Evolutionary conservation across 1,284 basidiomycete species (phyloP), one percentile per base, ranked within the genome.

Genomic region (Cryptococcus maquisensis): DNA sequence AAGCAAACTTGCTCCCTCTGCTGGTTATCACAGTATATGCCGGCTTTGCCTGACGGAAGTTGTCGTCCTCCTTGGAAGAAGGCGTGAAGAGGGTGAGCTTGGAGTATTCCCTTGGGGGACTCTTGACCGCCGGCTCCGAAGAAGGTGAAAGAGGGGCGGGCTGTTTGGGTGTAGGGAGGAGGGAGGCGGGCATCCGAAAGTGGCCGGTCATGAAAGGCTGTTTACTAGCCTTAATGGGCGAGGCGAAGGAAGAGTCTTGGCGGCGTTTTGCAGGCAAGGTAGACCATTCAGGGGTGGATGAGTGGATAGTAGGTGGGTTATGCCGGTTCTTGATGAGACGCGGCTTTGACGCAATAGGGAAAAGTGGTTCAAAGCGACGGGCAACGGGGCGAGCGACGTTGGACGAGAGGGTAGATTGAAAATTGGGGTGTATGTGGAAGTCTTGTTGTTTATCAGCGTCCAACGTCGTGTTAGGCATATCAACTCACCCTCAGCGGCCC

Each of bases 41-140:
- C 6, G 47, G 20, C 10, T 20, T 23, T 15, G n/a, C 20, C n/a
- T 21, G 26, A 3, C 44, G 44, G 13, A 10, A 6, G 20, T 15
- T 4, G 47, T 38, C 47, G 9, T 48, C 36, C 16, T 36, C 47
- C 10, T 37, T 36, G 18, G 47, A 38, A 38, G 47, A 28, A 21
- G 47, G 47, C 12, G 47, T 48, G 36, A 48, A 48, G 10, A 48
- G 16, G 32, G 28, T 48, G n/a, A 48, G 28, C 23, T 38, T 48
- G n/a, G 32, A n/a, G 28, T 23, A 32, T 48, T 48, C 37, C 18
- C 47, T 20, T 10, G 47, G 47, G 6, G 47, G 35, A 32, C 47
- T 48, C 10, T 32, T 32, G 28, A 32, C 10, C 28, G 28, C 4
- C 4, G 28, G 28, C 28, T 32, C 28, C 7, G 28, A 10, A 32